These are phyloP conservation scores for Lactifluus rugatus DNA, from an alignment of 768 basidiomycete species.

Conservation along the genomic window DNA sequence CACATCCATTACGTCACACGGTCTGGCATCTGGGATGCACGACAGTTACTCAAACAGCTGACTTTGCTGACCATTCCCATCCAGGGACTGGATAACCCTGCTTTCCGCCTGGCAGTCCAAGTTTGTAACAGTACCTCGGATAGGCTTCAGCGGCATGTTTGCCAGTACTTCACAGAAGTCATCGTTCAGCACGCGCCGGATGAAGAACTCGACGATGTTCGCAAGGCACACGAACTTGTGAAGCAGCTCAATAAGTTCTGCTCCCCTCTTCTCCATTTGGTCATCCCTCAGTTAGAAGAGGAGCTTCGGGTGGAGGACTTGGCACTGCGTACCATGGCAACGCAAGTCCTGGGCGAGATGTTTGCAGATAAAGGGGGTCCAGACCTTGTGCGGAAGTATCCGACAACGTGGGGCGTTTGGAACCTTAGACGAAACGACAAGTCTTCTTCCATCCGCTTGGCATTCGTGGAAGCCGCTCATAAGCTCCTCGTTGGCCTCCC, in stretches of 20 bases:
- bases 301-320: constrained; percentile 73
- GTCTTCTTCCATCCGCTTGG: constrained; percentile 54
- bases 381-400: constrained; percentile 74
- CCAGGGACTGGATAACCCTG: constrained; percentile 62
- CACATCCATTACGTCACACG: background rate
- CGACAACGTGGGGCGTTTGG: constrained; percentile 81
- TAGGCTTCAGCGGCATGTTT: constrained; percentile 81
- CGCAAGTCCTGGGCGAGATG: constrained; percentile 83
- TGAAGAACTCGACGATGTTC: constrained; percentile 60
- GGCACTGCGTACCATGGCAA: constrained; percentile 67
- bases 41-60: background rate
- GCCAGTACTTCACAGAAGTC: constrained; percentile 88
- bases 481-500: constrained; percentile 54
- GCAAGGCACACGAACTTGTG: constrained; percentile 76
- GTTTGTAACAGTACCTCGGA: constrained; percentile 79
- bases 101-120: constrained; percentile 73
- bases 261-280: constrained; percentile 75
- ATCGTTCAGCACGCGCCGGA: constrained; percentile 52
- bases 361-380: constrained; percentile 65
- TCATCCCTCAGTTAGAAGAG: constrained; percentile 88
- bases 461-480: constrained; percentile 63
- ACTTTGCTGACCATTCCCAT: constrained; percentile 8
- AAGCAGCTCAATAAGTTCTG: constrained; percentile 71
- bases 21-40: background rate
- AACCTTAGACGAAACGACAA: constrained; percentile 71